Base-by-base conservation (phyloP, 75 land plant species). In the Larix kaempferi region DNA sequence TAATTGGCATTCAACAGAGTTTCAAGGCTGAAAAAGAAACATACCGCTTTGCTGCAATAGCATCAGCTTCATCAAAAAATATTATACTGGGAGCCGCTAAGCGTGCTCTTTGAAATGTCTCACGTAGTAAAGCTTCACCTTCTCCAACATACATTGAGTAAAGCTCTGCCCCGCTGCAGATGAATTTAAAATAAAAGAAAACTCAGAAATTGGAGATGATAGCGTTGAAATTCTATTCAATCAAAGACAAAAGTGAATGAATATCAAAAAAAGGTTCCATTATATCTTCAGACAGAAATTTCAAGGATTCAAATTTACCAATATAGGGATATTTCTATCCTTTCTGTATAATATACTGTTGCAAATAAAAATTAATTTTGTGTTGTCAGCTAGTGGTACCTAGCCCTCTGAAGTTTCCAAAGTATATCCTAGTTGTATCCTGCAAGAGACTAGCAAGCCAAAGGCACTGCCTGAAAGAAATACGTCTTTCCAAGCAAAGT, bases 121-220 rank as follows among this genome's bases (percentile, higher is more conserved):
- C 93, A 11, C 98, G 90, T 39, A 95, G 65, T 59, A 93, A 78
- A 29, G 92, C 91, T 83, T 93, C 98, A 17, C 98, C 97, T 77
- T 95, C 98, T 64, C 98, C 98, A 79, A 95, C 96, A 84, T 91
- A 95, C 96, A 88, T 95, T 57, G 98, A 95, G 71, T 88, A 90
- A 4, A 95, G 59, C 29, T 95, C 98, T 81, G 98, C 97, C 77
- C 94, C 90, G 83, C 98, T 93, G 90, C 55, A 35, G 19, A 17
- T 23, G 54, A 21, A 23, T 77, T 16, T 73, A 75, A 6, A 69
- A 14, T 52, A 26, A 33, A 71, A 76, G 60, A 26, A 33, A 44
- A 26, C 23, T 39, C n/a, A 57, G 5, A 67, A 67, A 35, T 67
- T 39, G 11, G 22, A 67, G 72, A 39, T n/a, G 39, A 67, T 2